These are phyloP conservation scores for Leccinum variicolor DNA, from an alignment of 768 basidiomycete species.

Conservation along the genomic window DNA sequence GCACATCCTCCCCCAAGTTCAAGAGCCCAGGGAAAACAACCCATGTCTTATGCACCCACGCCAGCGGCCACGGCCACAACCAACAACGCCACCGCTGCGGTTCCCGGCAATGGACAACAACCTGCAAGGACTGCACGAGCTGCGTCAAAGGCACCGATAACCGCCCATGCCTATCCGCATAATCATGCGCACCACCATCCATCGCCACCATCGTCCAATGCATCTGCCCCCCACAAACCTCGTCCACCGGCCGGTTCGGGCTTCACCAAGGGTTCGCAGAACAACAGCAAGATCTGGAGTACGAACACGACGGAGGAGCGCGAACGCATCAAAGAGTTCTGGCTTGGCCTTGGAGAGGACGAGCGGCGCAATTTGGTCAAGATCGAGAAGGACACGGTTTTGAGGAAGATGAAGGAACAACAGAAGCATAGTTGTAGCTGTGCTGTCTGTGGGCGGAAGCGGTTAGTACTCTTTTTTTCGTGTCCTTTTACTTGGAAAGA, in stretches of 20 bases:
- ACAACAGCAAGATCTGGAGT: conserved; percentile 88
- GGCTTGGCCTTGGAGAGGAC: conserved; percentile 89
- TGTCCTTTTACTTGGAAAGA: conserved; percentile 14
- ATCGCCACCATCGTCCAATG: conserved; percentile 38
- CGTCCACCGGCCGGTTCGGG: conserved; percentile 28
- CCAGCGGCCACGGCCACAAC: conserved; percentile 22
- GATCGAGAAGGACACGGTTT: conserved; percentile 96
- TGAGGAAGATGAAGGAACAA: conserved; percentile 99
- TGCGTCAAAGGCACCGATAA: conserved; percentile 57
- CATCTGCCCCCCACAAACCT: conserved; percentile 30
- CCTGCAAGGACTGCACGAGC: conserved; percentile 42
- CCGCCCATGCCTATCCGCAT: conserved; percentile 47
- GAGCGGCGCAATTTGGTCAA: conserved; percentile 91
- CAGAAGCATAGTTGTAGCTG: conserved; percentile 95
- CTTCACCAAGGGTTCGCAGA: conserved; percentile 29
- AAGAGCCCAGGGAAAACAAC: conserved; percentile 88
- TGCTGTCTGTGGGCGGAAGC: conserved; percentile 95
- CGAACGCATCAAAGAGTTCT: conserved; percentile 97
- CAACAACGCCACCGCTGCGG: conserved; percentile 34
- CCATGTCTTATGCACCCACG: conserved; percentile 65
- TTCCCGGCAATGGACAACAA: conserved; percentile 31
- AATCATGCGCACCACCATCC: conserved; percentile 54
- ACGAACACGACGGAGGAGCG: conserved; percentile 90
- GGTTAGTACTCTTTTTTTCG: conserved; percentile 54
- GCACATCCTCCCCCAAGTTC: conserved; percentile 61